Conservation (phyloP, 2,329 filamentous ascomycete genomes). For the Colletotrichum abscissum region DNA sequence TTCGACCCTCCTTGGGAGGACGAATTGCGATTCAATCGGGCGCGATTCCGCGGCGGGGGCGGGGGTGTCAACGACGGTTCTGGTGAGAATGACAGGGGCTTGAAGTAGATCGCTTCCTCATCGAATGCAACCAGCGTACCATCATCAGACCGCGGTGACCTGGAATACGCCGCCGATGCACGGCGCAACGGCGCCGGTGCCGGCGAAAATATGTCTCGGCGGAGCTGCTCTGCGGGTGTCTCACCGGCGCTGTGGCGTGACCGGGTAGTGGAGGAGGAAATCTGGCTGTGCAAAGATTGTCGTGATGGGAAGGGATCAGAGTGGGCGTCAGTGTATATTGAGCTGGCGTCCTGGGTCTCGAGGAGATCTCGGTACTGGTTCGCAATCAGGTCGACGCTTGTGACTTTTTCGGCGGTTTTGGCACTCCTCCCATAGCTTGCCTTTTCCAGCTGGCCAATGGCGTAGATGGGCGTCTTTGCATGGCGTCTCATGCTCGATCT, state of each 20-base stretch:
- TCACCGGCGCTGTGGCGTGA: not conserved
- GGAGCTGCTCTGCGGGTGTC: not conserved
- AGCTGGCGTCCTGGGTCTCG: conserved; percentile 51
- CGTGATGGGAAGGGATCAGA: conserved; percentile 41
- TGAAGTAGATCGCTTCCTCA: conserved; percentile 60
- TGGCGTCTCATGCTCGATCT: conserved; percentile 53
- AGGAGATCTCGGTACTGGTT: conserved; percentile 62
- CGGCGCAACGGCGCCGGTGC: not conserved
- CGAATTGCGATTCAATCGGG: conserved; percentile 14
- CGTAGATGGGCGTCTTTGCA: conserved; percentile 63
- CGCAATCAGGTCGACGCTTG: conserved; percentile 60
- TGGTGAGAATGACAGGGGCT: conserved; percentile 54
- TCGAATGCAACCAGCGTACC: conserved; percentile 59
- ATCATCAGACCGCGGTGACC: conserved; percentile 55
- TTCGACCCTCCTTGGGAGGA: not conserved
- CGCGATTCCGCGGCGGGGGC: conserved; percentile 35
- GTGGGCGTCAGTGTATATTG: conserved; percentile 44
- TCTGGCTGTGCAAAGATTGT: not conserved
- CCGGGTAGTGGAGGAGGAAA: conserved; percentile 2
- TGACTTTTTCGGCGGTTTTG: conserved; percentile 45
- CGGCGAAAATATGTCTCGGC: conserved; percentile 4
- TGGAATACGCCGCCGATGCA: conserved; percentile 31
- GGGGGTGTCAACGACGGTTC: conserved; percentile 44
- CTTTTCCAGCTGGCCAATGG: conserved; percentile 61
- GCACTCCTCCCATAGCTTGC: conserved; percentile 39